A percentile compares a stretch with the other conserved stretches of the same genome.
Conservation (phyloP, 768 basidiomycete genomes). For the Tylopilus rubrobrunneus region DNA sequence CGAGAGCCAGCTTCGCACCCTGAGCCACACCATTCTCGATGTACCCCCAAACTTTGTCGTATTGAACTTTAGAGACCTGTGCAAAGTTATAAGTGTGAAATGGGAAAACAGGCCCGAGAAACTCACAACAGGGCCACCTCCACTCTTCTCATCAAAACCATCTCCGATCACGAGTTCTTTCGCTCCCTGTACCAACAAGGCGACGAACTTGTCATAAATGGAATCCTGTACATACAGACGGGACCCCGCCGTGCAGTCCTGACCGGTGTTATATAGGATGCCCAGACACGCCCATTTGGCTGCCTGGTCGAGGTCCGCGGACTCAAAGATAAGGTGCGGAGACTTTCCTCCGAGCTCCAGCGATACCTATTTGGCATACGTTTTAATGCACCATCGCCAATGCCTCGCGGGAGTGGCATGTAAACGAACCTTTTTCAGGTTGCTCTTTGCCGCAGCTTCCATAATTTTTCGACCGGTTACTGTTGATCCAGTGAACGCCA, state of each 20-base stretch:
- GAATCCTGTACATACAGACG: conserved; percentile 85
- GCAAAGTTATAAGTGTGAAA: conserved; percentile 6
- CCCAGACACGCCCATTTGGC: conserved; percentile 85
- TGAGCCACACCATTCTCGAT: conserved; percentile 82
- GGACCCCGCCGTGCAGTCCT: conserved; percentile 92
- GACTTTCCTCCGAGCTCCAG: conserved; percentile 95
- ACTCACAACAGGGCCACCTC: conserved; percentile 82
- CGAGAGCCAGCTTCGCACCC: conserved; percentile 75
- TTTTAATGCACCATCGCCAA: conserved; percentile 9
- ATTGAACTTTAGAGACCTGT: conserved; percentile 79
- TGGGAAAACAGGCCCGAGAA: conserved; percentile 1
- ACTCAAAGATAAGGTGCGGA: conserved; percentile 84
- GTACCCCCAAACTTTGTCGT: conserved; percentile 82
- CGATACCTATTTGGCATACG: conserved; percentile 52
- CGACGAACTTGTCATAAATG: conserved; percentile 81
- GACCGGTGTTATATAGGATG: conserved; percentile 86
- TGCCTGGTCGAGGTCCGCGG: conserved; percentile 83
- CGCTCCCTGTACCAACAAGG: conserved; percentile 59
- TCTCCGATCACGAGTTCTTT: conserved; percentile 72
- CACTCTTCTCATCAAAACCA: conserved; percentile 70
- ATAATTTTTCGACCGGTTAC: conserved; percentile 85
- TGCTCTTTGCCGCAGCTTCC: conserved; percentile 89
- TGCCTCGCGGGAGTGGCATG: conserved; percentile 28
- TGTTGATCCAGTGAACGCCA: conserved; percentile 95
- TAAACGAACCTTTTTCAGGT: conserved; percentile 78